Evolutionary conservation across 1,284 basidiomycete genomes (phyloP).

Genomic region (Laetiporus sulphureus): DNA sequence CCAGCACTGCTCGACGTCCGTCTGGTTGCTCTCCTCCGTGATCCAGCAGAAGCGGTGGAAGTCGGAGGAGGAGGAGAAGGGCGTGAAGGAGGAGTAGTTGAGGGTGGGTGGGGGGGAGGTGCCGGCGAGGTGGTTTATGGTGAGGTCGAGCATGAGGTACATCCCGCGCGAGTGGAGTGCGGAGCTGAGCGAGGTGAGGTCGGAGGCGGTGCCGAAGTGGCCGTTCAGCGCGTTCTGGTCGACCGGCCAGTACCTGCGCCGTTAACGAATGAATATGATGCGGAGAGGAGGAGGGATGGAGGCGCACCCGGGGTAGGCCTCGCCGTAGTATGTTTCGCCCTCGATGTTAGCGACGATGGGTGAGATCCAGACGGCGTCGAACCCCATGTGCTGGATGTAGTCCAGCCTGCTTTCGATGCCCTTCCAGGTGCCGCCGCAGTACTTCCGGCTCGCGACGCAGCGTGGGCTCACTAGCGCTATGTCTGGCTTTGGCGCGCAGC

Average conservation of each 20-base stretch:
- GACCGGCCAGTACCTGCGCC: conserved; percentile 50
- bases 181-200: conserved; percentile 58
- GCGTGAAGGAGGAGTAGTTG: conserved; percentile 50
- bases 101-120: conserved; percentile 46
- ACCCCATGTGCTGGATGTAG: conserved; percentile 73
- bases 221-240: conserved; percentile 60
- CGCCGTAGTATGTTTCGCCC: conserved; percentile 57
- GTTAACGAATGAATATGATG: too few species aligned
- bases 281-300: too few species aligned
- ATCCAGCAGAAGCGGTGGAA: conserved; percentile 66
- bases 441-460: conserved; percentile 43
- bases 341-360: conserved; percentile 67
- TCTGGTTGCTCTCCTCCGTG: conserved; percentile 39
- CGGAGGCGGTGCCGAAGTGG: conserved; percentile 61
- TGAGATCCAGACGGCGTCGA: conserved; percentile 70
- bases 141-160: conserved; percentile 77
- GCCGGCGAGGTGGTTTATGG: conserved; percentile 69
- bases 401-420: conserved; percentile 69
- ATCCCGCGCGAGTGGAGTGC: conserved; percentile 66
- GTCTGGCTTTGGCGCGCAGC: too few species aligned
- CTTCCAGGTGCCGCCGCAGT: conserved; percentile 77
- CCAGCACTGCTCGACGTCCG: conserved; percentile 69
- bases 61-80: conserved; percentile 48
- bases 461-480: too few species aligned
- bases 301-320: conserved; percentile 56